Conservation (phyloP, 2,329 filamentous ascomycete species). For the Volutella citrinella region DNA sequence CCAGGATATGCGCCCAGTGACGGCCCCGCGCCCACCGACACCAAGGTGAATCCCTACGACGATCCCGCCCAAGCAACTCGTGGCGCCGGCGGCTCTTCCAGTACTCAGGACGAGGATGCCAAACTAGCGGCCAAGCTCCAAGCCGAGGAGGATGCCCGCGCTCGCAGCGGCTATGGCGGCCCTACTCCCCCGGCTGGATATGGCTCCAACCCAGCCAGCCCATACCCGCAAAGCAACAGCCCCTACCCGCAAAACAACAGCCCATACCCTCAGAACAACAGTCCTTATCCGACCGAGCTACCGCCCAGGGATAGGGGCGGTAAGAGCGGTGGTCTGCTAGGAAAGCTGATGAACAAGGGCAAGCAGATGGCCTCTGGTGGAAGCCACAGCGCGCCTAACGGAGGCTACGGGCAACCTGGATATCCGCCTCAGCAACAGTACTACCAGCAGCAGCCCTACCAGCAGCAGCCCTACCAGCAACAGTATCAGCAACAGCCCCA, state of each 20-base stretch:
- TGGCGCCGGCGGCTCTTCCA: constrained; percentile 31
- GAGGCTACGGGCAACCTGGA: constrained; percentile 21
- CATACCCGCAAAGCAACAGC: constrained; percentile 26
- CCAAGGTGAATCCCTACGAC: constrained; percentile 72
- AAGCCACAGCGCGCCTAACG: constrained; percentile 13
- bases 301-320: constrained; percentile 39
- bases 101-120: constrained; percentile 62
- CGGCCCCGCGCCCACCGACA: constrained; percentile 42
- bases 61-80: constrained; percentile 28
- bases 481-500: constrained; percentile 23
- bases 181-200: constrained; percentile 34
- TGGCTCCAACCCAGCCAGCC: constrained; percentile 19
- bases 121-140: constrained; percentile 74
- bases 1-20: constrained; percentile 59
- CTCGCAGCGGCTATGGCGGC: constrained; percentile 29
- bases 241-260: constrained; percentile 25
- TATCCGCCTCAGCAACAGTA: constrained; percentile 29
- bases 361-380: constrained; percentile 33
- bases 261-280: constrained; percentile 22
- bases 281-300: constrained; percentile 36
- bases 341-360: constrained; percentile 51
- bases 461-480: constrained; percentile 26
- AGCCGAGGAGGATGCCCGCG: constrained; percentile 74
- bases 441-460: constrained; percentile 24
- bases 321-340: constrained; percentile 44